Conservation (phyloP, 2,329 filamentous ascomycete genomes). For the Claviceps sorghi region DNA sequence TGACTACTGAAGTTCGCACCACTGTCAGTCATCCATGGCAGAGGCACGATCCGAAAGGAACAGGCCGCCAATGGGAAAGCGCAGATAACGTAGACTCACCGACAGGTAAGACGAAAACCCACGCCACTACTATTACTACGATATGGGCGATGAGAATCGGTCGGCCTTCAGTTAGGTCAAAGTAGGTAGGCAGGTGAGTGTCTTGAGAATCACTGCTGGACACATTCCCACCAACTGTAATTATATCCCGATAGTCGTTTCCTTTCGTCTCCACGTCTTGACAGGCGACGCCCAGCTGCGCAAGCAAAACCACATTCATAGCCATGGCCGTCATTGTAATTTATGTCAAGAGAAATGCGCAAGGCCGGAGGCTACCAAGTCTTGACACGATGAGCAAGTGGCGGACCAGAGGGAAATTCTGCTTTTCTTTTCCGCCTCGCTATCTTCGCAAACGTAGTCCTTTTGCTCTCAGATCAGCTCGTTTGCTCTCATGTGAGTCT, state of each 20-base stretch:
- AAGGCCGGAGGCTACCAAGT: not conserved
- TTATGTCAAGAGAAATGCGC: not conserved
- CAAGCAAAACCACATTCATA: not conserved
- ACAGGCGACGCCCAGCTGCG: not conserved
- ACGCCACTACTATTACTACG: slow-evolving; percentile 51
- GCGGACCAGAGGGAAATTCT: not conserved
- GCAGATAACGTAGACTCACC: slow-evolving; percentile 34
- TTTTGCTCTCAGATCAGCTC: not conserved
- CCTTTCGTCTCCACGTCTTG: not conserved
- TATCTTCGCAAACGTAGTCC: not conserved
- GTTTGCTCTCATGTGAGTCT: not conserved
- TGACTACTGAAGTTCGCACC: slow-evolving; percentile 43
- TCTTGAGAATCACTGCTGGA: not conserved
- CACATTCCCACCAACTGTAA: not conserved
- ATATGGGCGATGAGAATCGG: slow-evolving; percentile 56
- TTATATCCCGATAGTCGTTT: not conserved
- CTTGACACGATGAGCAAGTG: not conserved
- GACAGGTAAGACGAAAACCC: slow-evolving; percentile 58
- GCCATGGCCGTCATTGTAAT: not conserved
- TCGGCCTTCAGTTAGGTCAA: slow-evolving; percentile 37
- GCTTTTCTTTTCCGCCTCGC: not conserved
- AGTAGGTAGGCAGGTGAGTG: slow-evolving; percentile 39
- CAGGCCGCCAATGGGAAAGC: not conserved
- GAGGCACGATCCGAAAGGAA: not conserved
- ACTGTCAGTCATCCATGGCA: slow-evolving; percentile 1